These are phyloP conservation scores for Graphiopsis chlorocephala DNA, from an alignment of 2,329 filamentous ascomycete species.

Conservation along the genomic window DNA sequence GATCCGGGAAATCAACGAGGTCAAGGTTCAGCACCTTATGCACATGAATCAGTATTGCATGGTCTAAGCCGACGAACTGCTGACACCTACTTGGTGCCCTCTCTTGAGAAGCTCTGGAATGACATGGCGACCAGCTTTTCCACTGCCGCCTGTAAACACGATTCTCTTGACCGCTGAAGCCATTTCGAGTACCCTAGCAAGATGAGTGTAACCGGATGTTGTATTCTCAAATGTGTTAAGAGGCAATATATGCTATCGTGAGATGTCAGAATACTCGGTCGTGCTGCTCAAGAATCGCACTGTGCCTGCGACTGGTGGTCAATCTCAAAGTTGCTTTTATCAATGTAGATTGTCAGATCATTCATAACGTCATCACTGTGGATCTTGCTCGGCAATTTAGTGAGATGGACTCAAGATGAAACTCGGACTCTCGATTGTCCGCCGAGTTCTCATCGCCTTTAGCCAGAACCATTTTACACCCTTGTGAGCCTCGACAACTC, in stretches of 20 bases:
- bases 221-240: not conserved
- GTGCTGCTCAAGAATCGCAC: not conserved
- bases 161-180: constrained; percentile 39
- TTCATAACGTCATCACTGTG: not conserved
- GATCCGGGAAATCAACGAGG: constrained; percentile 43
- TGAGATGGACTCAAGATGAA: not conserved
- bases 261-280: rapidly evolving
- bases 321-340: not conserved
- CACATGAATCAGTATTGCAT: not conserved
- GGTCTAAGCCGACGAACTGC: not conserved
- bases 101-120: constrained; percentile 51
- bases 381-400: not conserved
- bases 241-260: not conserved
- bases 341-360: not conserved
- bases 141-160: constrained; percentile 56
- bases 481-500: not conserved
- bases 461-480: not conserved
- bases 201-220: not conserved
- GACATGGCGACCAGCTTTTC: constrained; percentile 53
- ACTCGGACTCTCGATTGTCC: not conserved
- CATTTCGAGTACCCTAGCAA: constrained; percentile 17
- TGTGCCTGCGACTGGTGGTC: not conserved
- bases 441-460: not conserved
- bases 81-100: constrained; percentile 43
- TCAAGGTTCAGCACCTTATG: constrained; percentile 53